Percentiles rank a stretch among this genome's conserved stretches.
phyloP scores from a whole-genome alignment of 1,284 basidiomycete species.

The Pseudozyma thailandica region DNA sequence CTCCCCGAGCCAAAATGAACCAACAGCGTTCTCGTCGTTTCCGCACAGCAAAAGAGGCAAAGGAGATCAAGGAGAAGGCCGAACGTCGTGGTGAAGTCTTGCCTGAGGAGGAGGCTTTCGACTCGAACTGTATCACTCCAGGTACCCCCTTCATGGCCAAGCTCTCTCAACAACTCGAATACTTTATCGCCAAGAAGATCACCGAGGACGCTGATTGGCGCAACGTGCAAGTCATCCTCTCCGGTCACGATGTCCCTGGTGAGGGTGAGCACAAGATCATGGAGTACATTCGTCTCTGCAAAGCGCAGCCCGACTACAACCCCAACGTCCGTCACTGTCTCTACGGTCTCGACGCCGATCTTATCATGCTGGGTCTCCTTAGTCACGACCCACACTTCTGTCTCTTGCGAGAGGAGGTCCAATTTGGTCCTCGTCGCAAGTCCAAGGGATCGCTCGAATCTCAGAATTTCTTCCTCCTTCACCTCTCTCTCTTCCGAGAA shows the following conservation, averaged over 20 bases:
- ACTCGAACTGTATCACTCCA: constrained; percentile 98
- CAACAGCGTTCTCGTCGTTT: constrained; percentile 87
- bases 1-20: constrained; percentile 99
- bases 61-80: constrained; percentile 86
- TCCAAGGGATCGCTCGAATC: constrained; percentile 80
- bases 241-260: constrained; percentile 96
- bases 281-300: constrained; percentile 94
- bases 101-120: constrained; percentile 93
- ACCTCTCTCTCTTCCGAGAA: constrained; percentile 92
- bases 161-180: constrained; percentile 88
- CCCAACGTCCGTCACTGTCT: constrained; percentile 94
- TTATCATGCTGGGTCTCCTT: constrained; percentile 96
- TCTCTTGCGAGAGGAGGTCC: constrained; percentile 95
- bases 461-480: constrained; percentile 93
- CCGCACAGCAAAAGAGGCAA: constrained; percentile 91
- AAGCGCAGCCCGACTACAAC: constrained; percentile 94
- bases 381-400: constrained; percentile 99
- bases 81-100: constrained; percentile 87
- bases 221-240: constrained; percentile 89
- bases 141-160: constrained; percentile 95
- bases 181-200: constrained; percentile 77
- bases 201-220: constrained; percentile 75
- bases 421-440: constrained; percentile 82
- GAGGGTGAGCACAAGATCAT: constrained; percentile 99
- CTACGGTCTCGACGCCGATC: constrained; percentile 96